Conservation (phyloP, 2,329 filamentous ascomycete species). For the Hypoxylon sp. region DNA sequence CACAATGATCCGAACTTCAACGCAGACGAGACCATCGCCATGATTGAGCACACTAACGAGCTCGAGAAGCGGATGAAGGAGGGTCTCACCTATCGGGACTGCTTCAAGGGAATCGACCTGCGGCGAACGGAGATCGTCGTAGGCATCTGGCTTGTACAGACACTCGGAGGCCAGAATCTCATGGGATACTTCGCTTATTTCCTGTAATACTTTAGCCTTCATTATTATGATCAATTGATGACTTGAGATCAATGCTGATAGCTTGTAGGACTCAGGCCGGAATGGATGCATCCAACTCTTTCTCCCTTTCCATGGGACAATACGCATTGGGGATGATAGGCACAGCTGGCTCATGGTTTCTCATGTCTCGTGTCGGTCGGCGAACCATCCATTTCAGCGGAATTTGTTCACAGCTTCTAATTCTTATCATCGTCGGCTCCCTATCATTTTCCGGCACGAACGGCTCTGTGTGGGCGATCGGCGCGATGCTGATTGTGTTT, state of each 20-base stretch:
- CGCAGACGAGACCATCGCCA: slow-evolving; percentile 64
- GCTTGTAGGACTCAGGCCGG: slow-evolving; percentile 60
- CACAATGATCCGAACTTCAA: slow-evolving; percentile 59
- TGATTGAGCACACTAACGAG: slow-evolving; percentile 70
- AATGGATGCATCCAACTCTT: slow-evolving; percentile 61
- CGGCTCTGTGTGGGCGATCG: slow-evolving; percentile 60
- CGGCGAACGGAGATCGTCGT: slow-evolving; percentile 69
- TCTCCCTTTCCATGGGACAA: slow-evolving; percentile 63
- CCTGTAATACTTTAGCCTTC: slow-evolving; percentile 45
- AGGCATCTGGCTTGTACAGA: slow-evolving; percentile 65
- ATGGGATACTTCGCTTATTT: slow-evolving; percentile 67
- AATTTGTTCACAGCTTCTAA: slow-evolving; percentile 57
- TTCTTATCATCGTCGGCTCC: slow-evolving; percentile 60
- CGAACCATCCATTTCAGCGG: slow-evolving; percentile 66
- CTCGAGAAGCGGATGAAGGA: slow-evolving; percentile 61
- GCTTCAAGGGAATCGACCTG: slow-evolving; percentile 67
- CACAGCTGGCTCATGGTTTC: slow-evolving; percentile 66
- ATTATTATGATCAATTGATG: background rate
- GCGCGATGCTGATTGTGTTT: slow-evolving; percentile 65
- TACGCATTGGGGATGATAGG: slow-evolving; percentile 67
- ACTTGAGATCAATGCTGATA: slow-evolving; percentile 15
- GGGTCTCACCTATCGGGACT: slow-evolving; percentile 64
- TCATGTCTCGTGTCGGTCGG: slow-evolving; percentile 66
- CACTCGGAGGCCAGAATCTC: slow-evolving; percentile 64
- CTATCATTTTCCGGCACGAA: slow-evolving; percentile 57